Evolutionary conservation across 768 basidiomycete genomes (phyloP).

Genomic region (Lyophyllum semitale): DNA sequence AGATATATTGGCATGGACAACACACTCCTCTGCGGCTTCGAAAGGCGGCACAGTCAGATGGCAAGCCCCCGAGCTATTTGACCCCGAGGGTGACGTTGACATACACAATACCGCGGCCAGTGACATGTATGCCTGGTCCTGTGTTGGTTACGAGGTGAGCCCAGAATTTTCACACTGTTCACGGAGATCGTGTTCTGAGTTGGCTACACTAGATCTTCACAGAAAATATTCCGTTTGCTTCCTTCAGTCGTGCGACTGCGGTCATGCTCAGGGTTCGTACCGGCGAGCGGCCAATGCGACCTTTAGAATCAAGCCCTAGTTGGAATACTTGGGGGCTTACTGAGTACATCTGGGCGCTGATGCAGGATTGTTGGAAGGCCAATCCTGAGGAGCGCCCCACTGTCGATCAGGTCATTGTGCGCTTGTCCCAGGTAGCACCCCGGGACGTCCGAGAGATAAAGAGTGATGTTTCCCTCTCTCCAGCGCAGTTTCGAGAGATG

Average conservation of each 20-base stretch:
- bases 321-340: conserved; percentile 15
- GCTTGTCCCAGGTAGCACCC: neutral
- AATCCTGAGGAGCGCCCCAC: conserved; percentile 18
- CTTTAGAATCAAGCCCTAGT: conserved; percentile 4
- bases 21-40: conserved; percentile 8
- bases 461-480: neutral
- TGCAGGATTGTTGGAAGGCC: conserved; percentile 23
- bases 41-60: conserved; percentile 21
- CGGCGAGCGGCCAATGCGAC: conserved; percentile 17
- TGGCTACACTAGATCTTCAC: neutral
- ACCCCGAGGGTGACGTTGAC: neutral
- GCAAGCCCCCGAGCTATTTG: conserved; percentile 26
- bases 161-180: neutral
- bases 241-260: neutral
- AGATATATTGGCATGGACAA: conserved; percentile 11
- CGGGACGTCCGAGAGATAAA: neutral
- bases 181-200: neutral
- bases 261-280: neutral
- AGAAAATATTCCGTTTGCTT: neutral
- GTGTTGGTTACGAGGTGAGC: conserved; percentile 28
- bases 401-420: neutral
- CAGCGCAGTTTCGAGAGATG: neutral
- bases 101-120: conserved; percentile 14
- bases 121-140: conserved; percentile 29
- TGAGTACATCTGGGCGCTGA: conserved; percentile 19